Base-by-base conservation (phyloP, 345 rosid species). In the Salix koriyanagi region DNA sequence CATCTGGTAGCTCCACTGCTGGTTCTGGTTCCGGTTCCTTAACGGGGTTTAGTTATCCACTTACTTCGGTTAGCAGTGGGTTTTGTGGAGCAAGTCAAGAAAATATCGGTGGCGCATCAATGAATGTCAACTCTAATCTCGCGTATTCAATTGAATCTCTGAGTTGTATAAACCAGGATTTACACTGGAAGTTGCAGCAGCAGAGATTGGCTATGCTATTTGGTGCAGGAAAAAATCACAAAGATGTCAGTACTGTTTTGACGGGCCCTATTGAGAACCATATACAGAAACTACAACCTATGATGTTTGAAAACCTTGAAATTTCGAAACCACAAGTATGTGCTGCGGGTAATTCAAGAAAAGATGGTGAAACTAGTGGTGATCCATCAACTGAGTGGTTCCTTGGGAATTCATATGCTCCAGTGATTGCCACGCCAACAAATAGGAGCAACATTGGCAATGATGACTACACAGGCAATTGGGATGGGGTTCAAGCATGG, bases 151-250 rank as follows among this genome's bases (percentile, higher is more conserved):
- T 93, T 52, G 96, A 92, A 79, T 92, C 96, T 65, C 80, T 96
- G 86, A 93, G 98, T 74, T 90, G 91, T 46, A 84, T 96, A 67
- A 92, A 94, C 88, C 97, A 94, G 71, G 97, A 93, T 83, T 87
- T 96, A 84, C 98, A 91, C 88, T 91, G 90, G 89, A 93, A 90
- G 86, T 80, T 96, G 80, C 99, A 96, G 87, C 95, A 96, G 81
- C 97, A 92, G 54, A 85, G 97, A 74, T 83, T 94, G 72, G 83
- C 92, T 70, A 79, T 85, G 90, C 90, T 92, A 71, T 86, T 88
- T 30, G 89, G 88, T 50, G 5, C 56, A 7, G 90, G 76, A 39
- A 86, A 86, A 13, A 82, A 78, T 65, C 79, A 80, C 30, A 83
- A 73, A 71, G 87, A 86, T 39, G 75, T 18, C 73, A 75, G 62